Evolutionary conservation across 331 rosid species (phyloP).

Genomic region (Cydonia oblonga): DNA sequence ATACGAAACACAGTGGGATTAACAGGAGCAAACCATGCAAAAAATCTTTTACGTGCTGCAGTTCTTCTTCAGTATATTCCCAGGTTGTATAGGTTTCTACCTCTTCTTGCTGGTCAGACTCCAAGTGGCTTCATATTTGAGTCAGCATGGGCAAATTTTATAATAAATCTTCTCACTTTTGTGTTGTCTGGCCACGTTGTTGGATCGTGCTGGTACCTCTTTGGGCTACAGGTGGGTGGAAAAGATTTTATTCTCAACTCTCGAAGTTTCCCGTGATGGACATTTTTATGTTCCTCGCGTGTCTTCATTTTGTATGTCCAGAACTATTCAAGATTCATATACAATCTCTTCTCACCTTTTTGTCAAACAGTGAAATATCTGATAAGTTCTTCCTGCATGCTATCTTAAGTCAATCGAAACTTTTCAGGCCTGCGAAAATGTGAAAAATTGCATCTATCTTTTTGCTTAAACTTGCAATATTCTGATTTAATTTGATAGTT

Average conservation of each 20-base stretch:
- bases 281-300: not conserved
- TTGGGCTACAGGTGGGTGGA: constrained; percentile 72
- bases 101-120: constrained; percentile 67
- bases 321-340: not conserved
- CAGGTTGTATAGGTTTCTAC: constrained; percentile 58
- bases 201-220: constrained; percentile 83
- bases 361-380: not conserved
- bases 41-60: constrained; percentile 58
- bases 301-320: not conserved
- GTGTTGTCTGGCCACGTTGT: constrained; percentile 66
- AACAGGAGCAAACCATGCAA: constrained; percentile 73
- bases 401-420: not conserved
- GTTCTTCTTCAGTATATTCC: constrained; percentile 63
- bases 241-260: not conserved
- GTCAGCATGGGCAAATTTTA: constrained; percentile 82
- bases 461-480: not conserved
- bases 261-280: not conserved
- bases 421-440: not conserved
- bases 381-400: not conserved
- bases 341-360: no score
- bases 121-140: constrained; percentile 72
- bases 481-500: not conserved
- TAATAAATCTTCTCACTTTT: constrained; percentile 68
- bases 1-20: constrained; percentile 33
- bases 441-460: not conserved